Evolutionary conservation across 768 basidiomycete genomes (phyloP), one percentile per base, ranked within the genome.

Genomic region (Hydnomerulius pinastri): DNA sequence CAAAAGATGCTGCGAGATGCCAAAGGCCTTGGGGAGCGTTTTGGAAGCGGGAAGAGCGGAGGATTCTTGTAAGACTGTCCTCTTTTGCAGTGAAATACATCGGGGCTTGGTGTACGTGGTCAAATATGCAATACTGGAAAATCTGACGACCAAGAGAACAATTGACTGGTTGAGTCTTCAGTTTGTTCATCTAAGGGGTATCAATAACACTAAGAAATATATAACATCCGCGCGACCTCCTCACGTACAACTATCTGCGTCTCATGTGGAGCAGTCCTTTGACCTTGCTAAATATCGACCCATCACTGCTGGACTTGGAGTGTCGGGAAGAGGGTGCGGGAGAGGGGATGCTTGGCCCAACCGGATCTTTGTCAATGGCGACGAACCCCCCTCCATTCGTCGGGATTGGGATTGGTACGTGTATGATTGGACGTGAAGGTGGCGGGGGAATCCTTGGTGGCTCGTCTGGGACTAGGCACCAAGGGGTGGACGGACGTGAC

Each of bases 1-100:
- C 74, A 78, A 46, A 82, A 85, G 63, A 77, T 89, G 69, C 78
- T 97, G 57, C 78, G 77, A 51, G 92, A 95, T 56, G 85, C 91
- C 2, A 81, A 80, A 51, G 82, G 85, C 1, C 71, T 95, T 7
- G 82, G 85, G n/a, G 88, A 90, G 58, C 72, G 90, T 46, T 95
- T 95, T 62, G 88, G 89, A 13, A 71, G 76, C 37, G 83, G 84
- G 4, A 82, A 75, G 57, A 78, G 76, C 37, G 85, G 85, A 5
- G 80, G 82, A 2, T 35, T 35, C 12, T 12, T 35, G 17, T 35
- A 35, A 17, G 33, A 35, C n/a, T n/a, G n/a, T n/a, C n/a, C n/a
- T n/a, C n/a, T n/a, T n/a, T n/a, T n/a, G n/a, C n/a, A n/a, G n/a
- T n/a, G n/a, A n/a, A n/a, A n/a, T n/a, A n/a, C n/a, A n/a, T n/a